phyloP scores from a whole-genome alignment of 768 basidiomycete species.

The Kwoniella sp. region DNA sequence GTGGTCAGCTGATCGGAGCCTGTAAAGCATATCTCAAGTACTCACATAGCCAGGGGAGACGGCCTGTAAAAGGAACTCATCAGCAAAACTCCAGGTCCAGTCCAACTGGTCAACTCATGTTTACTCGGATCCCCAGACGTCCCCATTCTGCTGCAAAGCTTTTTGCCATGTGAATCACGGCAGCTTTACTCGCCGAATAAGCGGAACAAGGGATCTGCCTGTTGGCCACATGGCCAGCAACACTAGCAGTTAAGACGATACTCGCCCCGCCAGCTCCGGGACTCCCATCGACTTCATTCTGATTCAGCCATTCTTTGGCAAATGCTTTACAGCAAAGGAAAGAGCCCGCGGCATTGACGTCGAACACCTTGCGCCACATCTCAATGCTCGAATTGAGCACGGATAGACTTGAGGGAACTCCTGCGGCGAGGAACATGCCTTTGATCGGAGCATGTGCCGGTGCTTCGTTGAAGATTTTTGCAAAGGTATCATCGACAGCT shows the following conservation, averaged over 20 bases:
- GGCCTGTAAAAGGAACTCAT: constrained; percentile 21
- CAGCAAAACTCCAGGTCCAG: constrained; percentile 1
- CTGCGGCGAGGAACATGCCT: constrained; percentile 33
- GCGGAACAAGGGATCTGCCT: constrained; percentile 32
- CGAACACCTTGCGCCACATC: constrained; percentile 41
- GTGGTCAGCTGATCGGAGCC: no score
- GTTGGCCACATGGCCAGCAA: constrained; percentile 38
- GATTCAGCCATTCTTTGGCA: constrained; percentile 26
- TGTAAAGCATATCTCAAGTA: no score
- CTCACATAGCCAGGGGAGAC: constrained; percentile 46
- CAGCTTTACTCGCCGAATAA: constrained; percentile 55
- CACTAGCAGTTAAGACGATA: constrained; percentile 39
- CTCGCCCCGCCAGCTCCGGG: constrained; percentile 27
- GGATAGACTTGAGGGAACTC: constrained; percentile 34
- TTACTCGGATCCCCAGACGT: constrained; percentile 49
- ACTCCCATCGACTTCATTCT: constrained; percentile 2
- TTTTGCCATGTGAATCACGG: constrained; percentile 51
- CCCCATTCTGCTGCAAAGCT: constrained; percentile 56
- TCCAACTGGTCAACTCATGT: constrained; percentile 39
- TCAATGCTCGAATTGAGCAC: constrained; percentile 31
- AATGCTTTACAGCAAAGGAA: constrained; percentile 30
- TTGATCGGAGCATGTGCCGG: constrained; percentile 15
- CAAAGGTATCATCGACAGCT: constrained; percentile 10
- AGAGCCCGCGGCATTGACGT: constrained; percentile 43
- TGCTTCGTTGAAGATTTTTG: constrained; percentile 18